Base-by-base conservation (phyloP, 2,329 filamentous ascomycete species). In the Aspergillus neotritici region DNA sequence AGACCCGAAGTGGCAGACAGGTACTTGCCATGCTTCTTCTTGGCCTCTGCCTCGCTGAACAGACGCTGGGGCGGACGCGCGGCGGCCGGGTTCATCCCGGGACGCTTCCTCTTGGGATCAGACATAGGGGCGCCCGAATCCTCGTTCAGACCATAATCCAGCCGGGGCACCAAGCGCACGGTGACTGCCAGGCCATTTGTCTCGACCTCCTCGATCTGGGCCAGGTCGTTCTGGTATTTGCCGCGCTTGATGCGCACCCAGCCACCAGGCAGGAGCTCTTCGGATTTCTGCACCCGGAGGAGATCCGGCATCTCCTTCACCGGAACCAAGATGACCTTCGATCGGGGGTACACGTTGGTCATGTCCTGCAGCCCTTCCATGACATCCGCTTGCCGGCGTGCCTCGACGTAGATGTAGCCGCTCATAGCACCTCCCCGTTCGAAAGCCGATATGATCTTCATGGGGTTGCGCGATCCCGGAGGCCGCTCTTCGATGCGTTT, bases 301-400 rank as follows among this genome's bases (percentile, higher is more conserved):
- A 98, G 78, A 67, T 97, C 93, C 2, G 93, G 91, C 83, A 96
- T 95, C 67, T 98, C 93, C 65, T 94, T 94, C 58, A 97, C 89
- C 37, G 93, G 87, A 33, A 98, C 88, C 40, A 97, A 74, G 34
- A 90, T 80, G 70, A 93, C 84, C 67, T 89, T 93, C 21, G 81
- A 85, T 44, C 88, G 82, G 41, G 91, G 87, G 64, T 96, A 98
- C 31, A 94, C 86, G 60, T 95, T 89, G 48, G 87, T 79, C 59
- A 98, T 80, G 33, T 84, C 86, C 49, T 95, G 87, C 33, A 95
- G 74, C 6, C 88, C 87, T 40, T 83, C 76, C 58, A 90, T 73
- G 53, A 97, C 87, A 66, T 96, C 89, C 35, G 86, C 86, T 63
- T 93, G 86, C 49, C 87, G 81, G 54, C 85, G 81, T 10, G 93